Evolutionary conservation across 2,329 filamentous ascomycete genomes (phyloP).

Genomic region (Celoporthe dispersa): DNA sequence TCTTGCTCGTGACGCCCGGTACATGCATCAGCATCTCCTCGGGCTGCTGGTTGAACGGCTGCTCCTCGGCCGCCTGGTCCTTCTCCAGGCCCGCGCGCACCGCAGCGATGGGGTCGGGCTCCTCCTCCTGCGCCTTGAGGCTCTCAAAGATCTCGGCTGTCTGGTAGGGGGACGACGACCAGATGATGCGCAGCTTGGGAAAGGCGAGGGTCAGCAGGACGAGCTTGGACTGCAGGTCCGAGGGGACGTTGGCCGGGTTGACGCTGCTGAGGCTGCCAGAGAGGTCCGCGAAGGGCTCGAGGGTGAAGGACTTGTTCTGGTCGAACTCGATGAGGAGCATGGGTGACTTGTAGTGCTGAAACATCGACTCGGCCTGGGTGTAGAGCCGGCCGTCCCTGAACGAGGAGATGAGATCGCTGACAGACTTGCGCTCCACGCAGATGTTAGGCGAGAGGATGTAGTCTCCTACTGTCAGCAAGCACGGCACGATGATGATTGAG

Average conservation of each 20-base stretch:
- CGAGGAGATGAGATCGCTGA: slow-evolving; percentile 88
- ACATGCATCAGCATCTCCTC: slow-evolving; percentile 89
- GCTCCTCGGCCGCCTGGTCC: slow-evolving; percentile 64
- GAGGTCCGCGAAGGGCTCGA: slow-evolving; percentile 77
- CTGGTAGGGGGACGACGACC: slow-evolving; percentile 91
- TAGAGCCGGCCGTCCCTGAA: slow-evolving; percentile 92
- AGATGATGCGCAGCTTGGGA: slow-evolving; percentile 86
- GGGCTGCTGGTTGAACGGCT: slow-evolving; percentile 80
- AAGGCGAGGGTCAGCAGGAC: slow-evolving; percentile 93
- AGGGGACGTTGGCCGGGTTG: slow-evolving; percentile 59
- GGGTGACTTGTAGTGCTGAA: slow-evolving; percentile 84
- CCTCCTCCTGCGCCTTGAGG: slow-evolving; percentile 85
- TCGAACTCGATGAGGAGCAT: slow-evolving; percentile 98
- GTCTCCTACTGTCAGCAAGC: slow-evolving; percentile 94
- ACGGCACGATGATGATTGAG: slow-evolving; percentile 86
- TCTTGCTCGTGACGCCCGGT: slow-evolving; percentile 82
- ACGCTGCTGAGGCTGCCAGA: slow-evolving; percentile 66
- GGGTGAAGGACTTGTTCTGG: slow-evolving; percentile 94
- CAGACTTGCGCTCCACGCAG: slow-evolving; percentile 91
- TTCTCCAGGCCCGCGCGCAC: slow-evolving; percentile 80
- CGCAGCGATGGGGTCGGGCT: slow-evolving; percentile 88
- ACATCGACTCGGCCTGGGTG: slow-evolving; percentile 92
- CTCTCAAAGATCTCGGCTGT: slow-evolving; percentile 96
- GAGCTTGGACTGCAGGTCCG: slow-evolving; percentile 88
- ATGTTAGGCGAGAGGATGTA: slow-evolving; percentile 92